A percentile compares a stretch with the other conserved stretches of the same genome.
Evolutionary conservation across 352 stramenopile genomes (phyloP).

Genomic region (Globisporangium viniferum): DNA sequence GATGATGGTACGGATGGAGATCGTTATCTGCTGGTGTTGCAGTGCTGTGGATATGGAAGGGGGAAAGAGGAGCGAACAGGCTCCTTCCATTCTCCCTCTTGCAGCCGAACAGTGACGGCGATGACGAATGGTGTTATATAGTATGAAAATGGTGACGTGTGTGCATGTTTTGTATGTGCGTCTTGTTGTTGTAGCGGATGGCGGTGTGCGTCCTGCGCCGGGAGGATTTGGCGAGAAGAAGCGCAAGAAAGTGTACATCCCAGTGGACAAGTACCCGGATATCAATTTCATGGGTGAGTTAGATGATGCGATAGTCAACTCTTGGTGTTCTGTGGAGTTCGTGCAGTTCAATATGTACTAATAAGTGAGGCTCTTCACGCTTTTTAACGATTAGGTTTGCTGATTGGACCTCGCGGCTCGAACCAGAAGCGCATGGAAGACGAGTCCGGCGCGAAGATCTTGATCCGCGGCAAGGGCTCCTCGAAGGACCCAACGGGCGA

Average conservation of each 20-base stretch:
- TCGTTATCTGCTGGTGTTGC: neutral
- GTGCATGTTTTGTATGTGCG: neutral
- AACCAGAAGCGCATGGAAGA: constrained; percentile 94
- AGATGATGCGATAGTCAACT: neutral
- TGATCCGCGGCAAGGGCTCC: constrained; percentile 89
- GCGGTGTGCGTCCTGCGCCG: constrained; percentile 30
- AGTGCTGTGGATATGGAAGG: neutral
- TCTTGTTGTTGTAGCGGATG: constrained; percentile 20
- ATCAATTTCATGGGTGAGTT: constrained; percentile 91
- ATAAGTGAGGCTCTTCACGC: neutral
- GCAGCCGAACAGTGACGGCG: neutral
- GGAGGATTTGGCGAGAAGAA: constrained; percentile 59
- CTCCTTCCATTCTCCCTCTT: neutral
- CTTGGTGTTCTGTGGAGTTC: neutral
- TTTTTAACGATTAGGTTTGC: constrained; percentile 32
- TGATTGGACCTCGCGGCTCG: constrained; percentile 88
- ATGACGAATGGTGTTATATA: neutral
- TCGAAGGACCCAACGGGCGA: constrained; percentile 82
- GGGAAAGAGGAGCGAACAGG: neutral
- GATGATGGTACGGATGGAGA: constrained; percentile 4
- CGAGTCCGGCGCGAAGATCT: constrained; percentile 86
- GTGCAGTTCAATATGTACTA: neutral
- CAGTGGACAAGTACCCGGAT: constrained; percentile 88
- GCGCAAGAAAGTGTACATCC: constrained; percentile 91
- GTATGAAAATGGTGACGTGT: neutral